phyloP scores from a whole-genome alignment of 2,329 filamentous ascomycete species.

The Penicillium corylophilum region DNA sequence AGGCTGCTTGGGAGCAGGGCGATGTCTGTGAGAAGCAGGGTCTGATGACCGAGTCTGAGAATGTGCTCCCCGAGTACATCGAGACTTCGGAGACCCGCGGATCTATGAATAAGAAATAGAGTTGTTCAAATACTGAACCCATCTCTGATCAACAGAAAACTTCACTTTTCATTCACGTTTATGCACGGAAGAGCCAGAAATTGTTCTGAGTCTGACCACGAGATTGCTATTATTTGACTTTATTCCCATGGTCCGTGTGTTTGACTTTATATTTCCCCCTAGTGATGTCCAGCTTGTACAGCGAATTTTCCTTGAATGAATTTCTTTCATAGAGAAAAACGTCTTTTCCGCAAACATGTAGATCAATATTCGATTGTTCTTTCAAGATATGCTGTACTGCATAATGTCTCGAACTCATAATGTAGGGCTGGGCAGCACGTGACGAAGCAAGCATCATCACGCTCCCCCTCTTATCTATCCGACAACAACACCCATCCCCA shows the following conservation, averaged over 20 bases:
- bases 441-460: conserved; percentile 10
- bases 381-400: not conserved
- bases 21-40: conserved; percentile 45
- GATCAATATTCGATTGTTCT: not conserved
- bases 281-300: conserved; percentile 18
- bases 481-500: conserved; percentile 21
- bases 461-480: conserved; percentile 24
- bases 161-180: not conserved
- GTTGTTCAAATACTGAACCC: not conserved
- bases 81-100: conserved; percentile 26
- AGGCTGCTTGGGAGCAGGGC: conserved; percentile 34
- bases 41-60: conserved; percentile 37
- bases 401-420: not conserved
- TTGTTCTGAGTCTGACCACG: not conserved
- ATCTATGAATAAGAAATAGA: conserved; percentile 35
- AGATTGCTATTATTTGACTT: conserved; percentile 1
- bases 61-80: conserved; percentile 39
- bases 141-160: not conserved
- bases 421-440: conserved; percentile 23
- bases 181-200: not conserved
- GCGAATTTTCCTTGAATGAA: conserved; percentile 15
- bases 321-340: not conserved
- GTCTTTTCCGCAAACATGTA: not conserved
- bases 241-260: conserved; percentile 3
- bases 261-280: conserved; percentile 3